These are phyloP conservation scores for Fusarium sp. DNA, from an alignment of 2,329 filamentous ascomycete species.

Conservation along the genomic window DNA sequence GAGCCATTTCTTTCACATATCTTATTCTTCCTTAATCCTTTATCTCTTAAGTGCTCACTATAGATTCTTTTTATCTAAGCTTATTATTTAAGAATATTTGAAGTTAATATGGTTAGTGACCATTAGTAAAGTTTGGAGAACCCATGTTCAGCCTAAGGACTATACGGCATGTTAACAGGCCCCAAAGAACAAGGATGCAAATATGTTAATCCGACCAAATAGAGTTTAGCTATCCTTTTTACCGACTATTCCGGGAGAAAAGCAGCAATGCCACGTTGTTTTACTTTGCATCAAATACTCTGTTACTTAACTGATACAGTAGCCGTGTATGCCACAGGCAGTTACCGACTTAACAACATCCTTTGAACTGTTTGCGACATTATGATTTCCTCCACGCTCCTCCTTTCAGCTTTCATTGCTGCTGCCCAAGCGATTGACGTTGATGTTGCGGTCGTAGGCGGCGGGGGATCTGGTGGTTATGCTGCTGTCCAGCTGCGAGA, in stretches of 20 bases:
- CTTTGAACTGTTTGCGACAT: not conserved
- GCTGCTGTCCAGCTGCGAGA: not conserved
- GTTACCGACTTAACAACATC: too few relatives aligned
- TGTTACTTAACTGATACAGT: fast-evolving
- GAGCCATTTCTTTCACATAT: not conserved
- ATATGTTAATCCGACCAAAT: not conserved
- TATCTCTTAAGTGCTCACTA: fast-evolving
- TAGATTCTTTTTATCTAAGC: fast-evolving
- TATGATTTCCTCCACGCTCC: not conserved
- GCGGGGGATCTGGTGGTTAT: not conserved
- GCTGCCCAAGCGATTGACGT: fast-evolving
- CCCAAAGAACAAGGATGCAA: not conserved
- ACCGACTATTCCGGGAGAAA: not conserved
- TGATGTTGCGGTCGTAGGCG: not conserved
- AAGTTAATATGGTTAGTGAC: not conserved
- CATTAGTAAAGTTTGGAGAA: fast-evolving
- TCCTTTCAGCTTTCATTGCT: fast-evolving
- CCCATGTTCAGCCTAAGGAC: fast-evolving
- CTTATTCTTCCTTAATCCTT: not conserved
- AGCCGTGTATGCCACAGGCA: not conserved
- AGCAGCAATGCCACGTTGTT: fast-evolving
- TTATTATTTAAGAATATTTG: fast-evolving
- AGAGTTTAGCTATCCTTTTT: not conserved
- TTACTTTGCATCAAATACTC: not conserved
- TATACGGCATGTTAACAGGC: fast-evolving